Evolutionary conservation across 306 rosid genomes (phyloP).

Genomic region (Acacia crassicarpa): DNA sequence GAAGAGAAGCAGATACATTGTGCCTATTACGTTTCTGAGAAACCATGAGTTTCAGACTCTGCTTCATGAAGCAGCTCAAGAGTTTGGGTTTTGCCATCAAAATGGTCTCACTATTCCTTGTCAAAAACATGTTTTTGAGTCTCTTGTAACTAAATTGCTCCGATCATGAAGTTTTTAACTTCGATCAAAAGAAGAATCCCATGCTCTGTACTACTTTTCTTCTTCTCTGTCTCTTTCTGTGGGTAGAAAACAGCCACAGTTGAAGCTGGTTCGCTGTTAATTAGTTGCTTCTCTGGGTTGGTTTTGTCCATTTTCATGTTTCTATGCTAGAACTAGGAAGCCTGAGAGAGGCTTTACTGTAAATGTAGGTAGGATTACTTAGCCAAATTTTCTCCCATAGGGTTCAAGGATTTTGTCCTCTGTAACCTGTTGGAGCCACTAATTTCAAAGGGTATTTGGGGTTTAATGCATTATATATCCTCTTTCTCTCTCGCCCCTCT

Average conservation of each 20-base stretch:
- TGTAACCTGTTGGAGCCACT: background rate
- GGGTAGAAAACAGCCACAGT: background rate
- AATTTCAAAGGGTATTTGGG: background rate
- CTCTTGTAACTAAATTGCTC: background rate
- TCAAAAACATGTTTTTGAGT: conserved; percentile 4
- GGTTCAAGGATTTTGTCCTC: background rate
- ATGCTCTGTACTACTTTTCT: background rate
- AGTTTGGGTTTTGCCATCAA: conserved; percentile 4
- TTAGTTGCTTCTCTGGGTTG: background rate
- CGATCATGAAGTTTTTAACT: background rate
- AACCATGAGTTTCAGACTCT: background rate
- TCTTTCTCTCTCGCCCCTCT: background rate
- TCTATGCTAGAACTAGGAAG: background rate
- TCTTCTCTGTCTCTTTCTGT: background rate
- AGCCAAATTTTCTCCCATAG: background rate
- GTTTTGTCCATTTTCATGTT: background rate
- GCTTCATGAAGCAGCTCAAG: conserved; percentile 8
- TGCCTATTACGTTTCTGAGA: conserved; percentile 1
- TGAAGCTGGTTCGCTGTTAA: background rate
- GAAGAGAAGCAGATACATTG: conserved; percentile 6
- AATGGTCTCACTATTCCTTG: conserved; percentile 11
- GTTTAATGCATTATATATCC: background rate
- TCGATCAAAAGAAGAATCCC: background rate
- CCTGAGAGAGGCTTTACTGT: background rate
- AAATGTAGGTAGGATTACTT: background rate